A percentile compares a stretch with the other conserved stretches of the same genome.
phyloP scores from a whole-genome alignment of 352 stramenopile species.

The Paralagenidium karlingii region DNA sequence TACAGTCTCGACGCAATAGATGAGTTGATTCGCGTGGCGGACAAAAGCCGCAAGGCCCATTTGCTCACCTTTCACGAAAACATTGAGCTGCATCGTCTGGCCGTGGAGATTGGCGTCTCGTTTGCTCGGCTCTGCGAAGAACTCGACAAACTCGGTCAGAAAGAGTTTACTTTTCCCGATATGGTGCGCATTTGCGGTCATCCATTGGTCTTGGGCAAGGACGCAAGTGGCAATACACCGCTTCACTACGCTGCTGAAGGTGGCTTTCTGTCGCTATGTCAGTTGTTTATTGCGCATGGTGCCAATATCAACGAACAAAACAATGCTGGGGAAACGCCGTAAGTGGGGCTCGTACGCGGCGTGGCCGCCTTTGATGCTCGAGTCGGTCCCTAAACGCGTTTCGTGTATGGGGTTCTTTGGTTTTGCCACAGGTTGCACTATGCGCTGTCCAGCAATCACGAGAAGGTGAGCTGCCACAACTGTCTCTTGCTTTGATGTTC shows the following conservation, averaged over 20 bases:
- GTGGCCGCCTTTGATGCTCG: too few species aligned
- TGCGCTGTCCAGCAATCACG: constrained; percentile 62
- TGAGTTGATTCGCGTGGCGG: constrained; percentile 32
- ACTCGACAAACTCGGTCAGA: constrained; percentile 44
- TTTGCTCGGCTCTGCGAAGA: constrained; percentile 35
- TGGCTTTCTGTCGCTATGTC: constrained; percentile 48
- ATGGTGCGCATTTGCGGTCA: constrained; percentile 60
- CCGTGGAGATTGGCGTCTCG: constrained; percentile 36
- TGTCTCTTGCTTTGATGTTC: not conserved
- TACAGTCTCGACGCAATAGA: constrained; percentile 49
- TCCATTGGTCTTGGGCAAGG: constrained; percentile 43
- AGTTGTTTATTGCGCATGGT: constrained; percentile 46
- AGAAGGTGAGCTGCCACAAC: too few species aligned
- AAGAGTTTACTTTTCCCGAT: constrained; percentile 38
- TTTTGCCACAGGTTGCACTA: constrained; percentile 42
- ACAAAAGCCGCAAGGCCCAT: constrained; percentile 27
- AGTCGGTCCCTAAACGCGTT: too few species aligned
- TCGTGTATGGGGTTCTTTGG: too few species aligned
- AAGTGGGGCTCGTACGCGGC: too few species aligned
- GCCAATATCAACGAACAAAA: constrained; percentile 73
- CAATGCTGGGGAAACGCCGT: constrained; percentile 70
- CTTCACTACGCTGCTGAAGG: constrained; percentile 69
- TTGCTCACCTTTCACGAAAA: constrained; percentile 41
- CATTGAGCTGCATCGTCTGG: constrained; percentile 26
- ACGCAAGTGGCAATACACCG: constrained; percentile 53